Evolutionary conservation across 2,329 filamentous ascomycete genomes (phyloP).

Genomic region (Ophiostoma montium): DNA sequence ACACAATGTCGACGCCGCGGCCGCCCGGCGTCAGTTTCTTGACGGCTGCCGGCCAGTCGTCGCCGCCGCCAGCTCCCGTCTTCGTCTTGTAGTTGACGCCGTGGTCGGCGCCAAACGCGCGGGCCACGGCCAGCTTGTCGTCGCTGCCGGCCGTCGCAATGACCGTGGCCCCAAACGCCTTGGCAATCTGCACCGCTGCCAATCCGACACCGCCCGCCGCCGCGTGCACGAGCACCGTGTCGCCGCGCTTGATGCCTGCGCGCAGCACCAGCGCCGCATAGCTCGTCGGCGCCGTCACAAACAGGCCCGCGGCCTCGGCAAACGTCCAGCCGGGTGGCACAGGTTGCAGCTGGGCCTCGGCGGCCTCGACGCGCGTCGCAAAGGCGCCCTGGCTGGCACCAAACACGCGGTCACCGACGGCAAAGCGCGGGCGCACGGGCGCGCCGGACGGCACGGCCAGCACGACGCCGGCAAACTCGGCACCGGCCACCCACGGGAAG

Average conservation of each 20-base stretch:
- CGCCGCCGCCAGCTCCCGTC: no score
- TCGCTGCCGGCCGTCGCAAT: slow-evolving; percentile 76
- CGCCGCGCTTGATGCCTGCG: slow-evolving; percentile 62
- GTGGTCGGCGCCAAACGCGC: slow-evolving; percentile 71
- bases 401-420: slow-evolving; percentile 71
- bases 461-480: slow-evolving; percentile 74
- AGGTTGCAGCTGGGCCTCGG: slow-evolving; percentile 53
- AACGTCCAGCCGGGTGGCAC: slow-evolving; percentile 74
- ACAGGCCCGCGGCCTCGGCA: slow-evolving; percentile 72
- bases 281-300: slow-evolving; percentile 82
- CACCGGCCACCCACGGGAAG: slow-evolving; percentile 76
- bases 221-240: slow-evolving; percentile 81
- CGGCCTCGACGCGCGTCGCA: slow-evolving; percentile 57
- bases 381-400: slow-evolving; percentile 78
- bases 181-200: slow-evolving; percentile 85
- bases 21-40: slow-evolving; percentile 62
- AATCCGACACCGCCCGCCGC: slow-evolving; percentile 85
- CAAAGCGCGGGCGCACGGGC: slow-evolving; percentile 44
- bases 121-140: slow-evolving; percentile 68
- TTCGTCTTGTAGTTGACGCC: slow-evolving; percentile 62
- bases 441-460: slow-evolving; percentile 39
- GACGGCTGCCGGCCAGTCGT: slow-evolving; percentile 52
- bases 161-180: slow-evolving; percentile 83
- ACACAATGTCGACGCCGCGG: slow-evolving; percentile 77
- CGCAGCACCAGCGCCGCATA: slow-evolving; percentile 72